Evolutionary conservation across 2,329 filamentous ascomycete species (phyloP).

Genomic region (Colletotrichum sp.): DNA sequence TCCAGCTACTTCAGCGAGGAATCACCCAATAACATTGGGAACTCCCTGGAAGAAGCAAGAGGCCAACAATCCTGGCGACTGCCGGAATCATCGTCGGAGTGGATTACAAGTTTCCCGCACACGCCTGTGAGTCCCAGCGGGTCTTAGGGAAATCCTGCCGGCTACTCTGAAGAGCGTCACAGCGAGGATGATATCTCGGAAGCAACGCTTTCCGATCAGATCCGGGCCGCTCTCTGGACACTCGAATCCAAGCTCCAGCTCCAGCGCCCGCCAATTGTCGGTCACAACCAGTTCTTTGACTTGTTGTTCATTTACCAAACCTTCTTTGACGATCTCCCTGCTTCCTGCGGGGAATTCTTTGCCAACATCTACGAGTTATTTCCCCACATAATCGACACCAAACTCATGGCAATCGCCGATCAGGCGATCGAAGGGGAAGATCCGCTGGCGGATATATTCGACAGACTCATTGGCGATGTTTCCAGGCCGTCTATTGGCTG

Average conservation of each 20-base stretch:
- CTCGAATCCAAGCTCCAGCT: slow-evolving; percentile 31
- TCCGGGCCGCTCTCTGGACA: background rate
- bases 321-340: slow-evolving; percentile 64
- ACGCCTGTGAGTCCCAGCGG: background rate
- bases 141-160: background rate
- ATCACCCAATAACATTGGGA: background rate
- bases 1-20: background rate
- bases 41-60: background rate
- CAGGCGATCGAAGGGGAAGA: slow-evolving; percentile 18
- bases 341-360: slow-evolving; percentile 57
- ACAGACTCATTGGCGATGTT: background rate
- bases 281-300: slow-evolving; percentile 71
- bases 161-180: background rate
- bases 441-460: background rate
- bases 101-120: background rate
- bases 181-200: background rate
- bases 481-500: background rate
- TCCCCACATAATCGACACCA: slow-evolving; percentile 62
- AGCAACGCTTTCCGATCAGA: background rate
- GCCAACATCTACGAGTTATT: slow-evolving; percentile 51
- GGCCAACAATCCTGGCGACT: background rate
- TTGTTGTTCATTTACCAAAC: slow-evolving; percentile 67
- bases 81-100: background rate
- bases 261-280: slow-evolving; percentile 52
- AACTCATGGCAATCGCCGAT: slow-evolving; percentile 57